Percentiles rank a stretch among this genome's conserved stretches.
Conservation (phyloP, 768 basidiomycete species). For the Mrakia blollopis region DNA sequence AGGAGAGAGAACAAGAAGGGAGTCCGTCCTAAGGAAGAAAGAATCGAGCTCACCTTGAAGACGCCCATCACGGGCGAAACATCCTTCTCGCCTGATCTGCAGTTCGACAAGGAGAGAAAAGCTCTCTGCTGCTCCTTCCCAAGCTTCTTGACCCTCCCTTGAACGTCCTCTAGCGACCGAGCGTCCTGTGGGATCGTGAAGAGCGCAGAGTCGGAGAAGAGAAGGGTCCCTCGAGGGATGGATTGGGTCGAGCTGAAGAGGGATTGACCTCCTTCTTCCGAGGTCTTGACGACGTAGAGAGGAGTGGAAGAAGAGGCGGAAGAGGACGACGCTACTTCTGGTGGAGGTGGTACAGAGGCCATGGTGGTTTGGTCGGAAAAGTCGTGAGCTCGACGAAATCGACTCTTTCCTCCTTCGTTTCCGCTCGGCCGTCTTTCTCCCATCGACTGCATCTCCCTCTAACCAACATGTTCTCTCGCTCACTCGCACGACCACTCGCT, state of each 20-base stretch:
- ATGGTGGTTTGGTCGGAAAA: background rate
- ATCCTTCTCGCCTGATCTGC: constrained; percentile 3
- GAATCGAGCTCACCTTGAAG: constrained; percentile 17
- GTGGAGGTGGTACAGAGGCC: background rate
- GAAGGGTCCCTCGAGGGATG: constrained; percentile 18
- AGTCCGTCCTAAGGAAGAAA: background rate
- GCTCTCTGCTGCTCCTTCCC: background rate
- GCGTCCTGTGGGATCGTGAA: constrained; percentile 16
- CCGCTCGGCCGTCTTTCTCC: too few species aligned
- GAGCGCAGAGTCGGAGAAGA: constrained; percentile 17
- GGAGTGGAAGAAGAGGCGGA: background rate
- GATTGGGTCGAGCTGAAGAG: background rate
- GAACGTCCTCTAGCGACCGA: background rate
- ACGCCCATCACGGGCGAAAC: constrained; percentile 24
- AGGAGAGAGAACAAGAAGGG: background rate
- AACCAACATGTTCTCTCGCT: background rate
- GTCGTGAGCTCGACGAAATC: background rate
- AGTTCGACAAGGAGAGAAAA: constrained; percentile 15
- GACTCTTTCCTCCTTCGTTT: too few species aligned
- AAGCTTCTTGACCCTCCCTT: background rate
- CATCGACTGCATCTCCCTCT: background rate
- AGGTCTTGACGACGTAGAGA: background rate
- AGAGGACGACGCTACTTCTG: too few species aligned
- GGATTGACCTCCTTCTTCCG: background rate
- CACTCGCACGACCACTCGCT: background rate